phyloP scores from a whole-genome alignment of 179 eudicot genomes.

The Sideroxylon spinosum region DNA sequence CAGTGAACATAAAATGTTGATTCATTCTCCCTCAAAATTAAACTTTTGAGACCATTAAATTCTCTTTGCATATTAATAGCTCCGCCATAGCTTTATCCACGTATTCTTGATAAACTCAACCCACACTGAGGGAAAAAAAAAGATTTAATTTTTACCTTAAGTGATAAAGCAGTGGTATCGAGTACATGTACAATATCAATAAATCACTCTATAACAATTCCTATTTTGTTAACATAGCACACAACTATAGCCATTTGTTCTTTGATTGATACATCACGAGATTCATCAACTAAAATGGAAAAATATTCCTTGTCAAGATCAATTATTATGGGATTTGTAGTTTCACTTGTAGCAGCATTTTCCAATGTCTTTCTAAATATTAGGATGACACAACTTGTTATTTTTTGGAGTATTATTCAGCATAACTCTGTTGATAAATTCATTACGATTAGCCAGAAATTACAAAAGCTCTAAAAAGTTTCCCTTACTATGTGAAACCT shows the following conservation, averaged over 20 bases:
- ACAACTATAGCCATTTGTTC: not conserved
- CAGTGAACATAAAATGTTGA: slow-evolving; percentile 1
- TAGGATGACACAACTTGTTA: not conserved
- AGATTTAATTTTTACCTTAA: too few species aligned
- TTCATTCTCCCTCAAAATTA: not conserved
- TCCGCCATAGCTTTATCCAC: too few species aligned
- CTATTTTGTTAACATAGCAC: not conserved
- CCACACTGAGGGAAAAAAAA: too few species aligned
- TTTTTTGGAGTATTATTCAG: not conserved
- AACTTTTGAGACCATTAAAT: slow-evolving; percentile 1
- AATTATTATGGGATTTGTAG: not conserved
- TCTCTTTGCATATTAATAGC: not conserved
- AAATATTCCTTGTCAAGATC: not conserved
- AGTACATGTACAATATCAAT: not conserved
- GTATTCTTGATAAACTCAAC: too few species aligned
- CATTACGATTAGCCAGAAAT: not conserved
- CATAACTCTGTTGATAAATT: not conserved
- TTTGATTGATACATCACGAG: not conserved
- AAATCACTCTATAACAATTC: not conserved
- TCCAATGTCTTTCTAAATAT: not conserved
- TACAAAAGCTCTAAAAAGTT: too few species aligned
- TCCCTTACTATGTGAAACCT: too few species aligned
- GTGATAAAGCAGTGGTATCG: too few species aligned
- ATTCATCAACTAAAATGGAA: not conserved
- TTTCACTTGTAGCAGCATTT: not conserved